phyloP scores from a whole-genome alignment of 345 rosid species.

The Linum trigynum region DNA sequence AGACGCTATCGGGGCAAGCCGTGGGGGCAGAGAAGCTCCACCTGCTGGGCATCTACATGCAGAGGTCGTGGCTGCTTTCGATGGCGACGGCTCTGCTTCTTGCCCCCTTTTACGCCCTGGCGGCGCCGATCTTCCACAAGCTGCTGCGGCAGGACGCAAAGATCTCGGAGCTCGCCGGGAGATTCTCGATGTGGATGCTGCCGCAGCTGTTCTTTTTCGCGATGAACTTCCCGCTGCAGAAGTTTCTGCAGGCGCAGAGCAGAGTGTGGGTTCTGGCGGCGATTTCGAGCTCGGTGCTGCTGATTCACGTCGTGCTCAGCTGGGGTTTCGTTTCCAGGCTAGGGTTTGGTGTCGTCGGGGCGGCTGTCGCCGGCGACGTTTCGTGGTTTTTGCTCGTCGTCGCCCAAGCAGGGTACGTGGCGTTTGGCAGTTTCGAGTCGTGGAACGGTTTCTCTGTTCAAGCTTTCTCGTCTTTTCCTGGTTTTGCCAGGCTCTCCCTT shows the following conservation, averaged over 20 bases:
- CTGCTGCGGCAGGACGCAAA: constrained; percentile 32
- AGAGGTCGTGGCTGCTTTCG: constrained; percentile 40
- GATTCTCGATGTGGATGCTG: constrained; percentile 29
- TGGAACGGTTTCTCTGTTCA: constrained; percentile 44
- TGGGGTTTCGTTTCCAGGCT: constrained; percentile 34
- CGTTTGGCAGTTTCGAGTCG: constrained; percentile 27
- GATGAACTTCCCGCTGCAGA: constrained; percentile 37
- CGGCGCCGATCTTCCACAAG: constrained; percentile 29
- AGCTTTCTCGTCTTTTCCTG: constrained; percentile 35
- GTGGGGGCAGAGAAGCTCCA: constrained; percentile 41
- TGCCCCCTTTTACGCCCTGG: constrained; percentile 28
- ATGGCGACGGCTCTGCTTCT: constrained; percentile 30
- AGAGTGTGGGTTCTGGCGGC: constrained; percentile 44
- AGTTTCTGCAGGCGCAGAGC: constrained; percentile 46
- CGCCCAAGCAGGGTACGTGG: constrained; percentile 25
- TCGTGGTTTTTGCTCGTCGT: constrained; percentile 40
- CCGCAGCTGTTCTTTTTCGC: constrained; percentile 44
- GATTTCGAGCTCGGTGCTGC: constrained; percentile 24
- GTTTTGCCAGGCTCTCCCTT: constrained; percentile 43
- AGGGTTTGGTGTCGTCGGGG: constrained; percentile 32
- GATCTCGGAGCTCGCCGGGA: constrained; percentile 41
- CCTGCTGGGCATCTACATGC: constrained; percentile 47
- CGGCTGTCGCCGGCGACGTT: constrained; percentile 43
- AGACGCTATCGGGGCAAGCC: constrained; percentile 54
- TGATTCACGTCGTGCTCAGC: constrained; percentile 29